Base-by-base conservation (phyloP, 129 eudicot species). In the Helianthus tuberosus region DNA sequence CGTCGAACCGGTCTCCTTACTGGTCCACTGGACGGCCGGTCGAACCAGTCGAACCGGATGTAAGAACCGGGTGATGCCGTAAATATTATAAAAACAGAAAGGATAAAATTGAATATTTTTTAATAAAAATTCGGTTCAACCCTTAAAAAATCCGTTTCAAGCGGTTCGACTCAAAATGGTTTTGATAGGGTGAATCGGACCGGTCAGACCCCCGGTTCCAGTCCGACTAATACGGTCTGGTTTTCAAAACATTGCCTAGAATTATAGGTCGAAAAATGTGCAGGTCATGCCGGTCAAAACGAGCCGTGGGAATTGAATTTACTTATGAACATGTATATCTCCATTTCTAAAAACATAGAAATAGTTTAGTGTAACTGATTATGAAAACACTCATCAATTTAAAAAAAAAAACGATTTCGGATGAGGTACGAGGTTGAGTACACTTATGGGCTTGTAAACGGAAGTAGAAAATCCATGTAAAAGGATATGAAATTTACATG, bases 231-330 rank as follows among this genome's bases (percentile, higher is more conserved):
- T 25, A 1, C 29, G 29, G 32, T 27, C 32, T 2, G 32, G 32
- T 27, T 27, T 27, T 27, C 32, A 27, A 27, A 49, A 68, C 46
- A 29, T 49, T 27, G 14, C 47, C 14, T n/a, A 67, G 59, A 46
- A 68, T 29, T 32, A 67, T 29, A 67, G 25, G 41, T 67, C 48
- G 61, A 20, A 27, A 49, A 68, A 27, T 27, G 32, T 11, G 54
- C 39, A 25, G 44, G 66, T 32, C 44, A 61, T 32, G 17, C 17
- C 20, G 66, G 43, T 29, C 4, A 11, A 61, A 11, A 29, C 1
- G 17, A 60, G 66, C 66, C 41, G 15, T 25, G 65, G 15, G 15
- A 39, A 11, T 27, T 59, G 65, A 27, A 2, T 59, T 59, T 14
- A 27, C 15, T 9, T 9, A n/a, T 14, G 16, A 57, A 57, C 63